phyloP scores from a whole-genome alignment of 768 basidiomycete species.

The Gautieria morchelliformis region DNA sequence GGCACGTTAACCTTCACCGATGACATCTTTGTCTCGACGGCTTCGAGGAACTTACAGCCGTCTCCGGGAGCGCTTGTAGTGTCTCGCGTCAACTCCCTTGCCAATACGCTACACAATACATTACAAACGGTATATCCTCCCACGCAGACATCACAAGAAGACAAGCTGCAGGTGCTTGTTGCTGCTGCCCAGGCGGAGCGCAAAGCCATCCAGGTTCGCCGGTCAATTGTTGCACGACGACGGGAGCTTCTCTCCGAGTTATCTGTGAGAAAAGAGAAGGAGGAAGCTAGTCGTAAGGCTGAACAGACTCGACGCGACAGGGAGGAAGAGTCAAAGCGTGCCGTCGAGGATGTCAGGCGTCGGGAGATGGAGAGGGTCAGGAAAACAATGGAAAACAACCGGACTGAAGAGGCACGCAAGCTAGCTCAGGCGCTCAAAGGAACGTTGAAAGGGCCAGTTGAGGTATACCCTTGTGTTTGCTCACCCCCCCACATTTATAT shows the following conservation, averaged over 20 bases:
- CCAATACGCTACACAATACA: conserved; percentile 61
- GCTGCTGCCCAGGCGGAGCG: conserved; percentile 62
- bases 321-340: conserved; percentile 54
- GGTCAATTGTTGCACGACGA: conserved; percentile 78
- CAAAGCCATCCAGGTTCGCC: conserved; percentile 62
- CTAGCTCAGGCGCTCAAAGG: conserved; percentile 77
- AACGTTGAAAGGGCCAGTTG: conserved; percentile 61
- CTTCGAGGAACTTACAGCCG: conserved; percentile 49
- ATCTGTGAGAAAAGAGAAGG: conserved; percentile 77
- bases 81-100: conserved; percentile 70
- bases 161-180: conserved; percentile 51
- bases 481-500: conserved; percentile 3
- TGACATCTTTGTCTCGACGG: conserved; percentile 44
- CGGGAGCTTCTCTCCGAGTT: conserved; percentile 80
- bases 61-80: conserved; percentile 63
- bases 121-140: conserved; percentile 45
- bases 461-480: conserved; percentile 32
- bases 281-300: conserved; percentile 71
- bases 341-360: conserved; percentile 53
- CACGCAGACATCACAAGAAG: conserved; percentile 34
- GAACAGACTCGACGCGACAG: conserved; percentile 57
- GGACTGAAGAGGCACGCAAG: conserved; percentile 78
- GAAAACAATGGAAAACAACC: conserved; percentile 58
- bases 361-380: conserved; percentile 54
- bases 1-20: conserved; percentile 81